Conservation (phyloP, 2,329 filamentous ascomycete genomes). For the Fusarium sp. region DNA sequence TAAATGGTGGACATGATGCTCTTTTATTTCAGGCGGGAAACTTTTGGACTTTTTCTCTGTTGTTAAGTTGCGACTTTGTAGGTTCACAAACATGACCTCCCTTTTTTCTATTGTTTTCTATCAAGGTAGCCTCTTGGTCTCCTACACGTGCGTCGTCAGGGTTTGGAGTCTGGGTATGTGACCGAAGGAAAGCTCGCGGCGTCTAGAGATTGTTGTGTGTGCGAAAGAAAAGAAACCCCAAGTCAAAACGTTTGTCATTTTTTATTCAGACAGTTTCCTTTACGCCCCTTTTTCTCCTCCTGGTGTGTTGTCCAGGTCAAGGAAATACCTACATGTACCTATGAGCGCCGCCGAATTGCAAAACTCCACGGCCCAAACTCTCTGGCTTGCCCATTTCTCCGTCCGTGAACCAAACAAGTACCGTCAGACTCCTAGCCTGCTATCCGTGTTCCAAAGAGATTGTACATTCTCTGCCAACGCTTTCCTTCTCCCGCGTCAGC, state of each 20-base stretch:
- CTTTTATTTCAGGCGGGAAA: slow-evolving; percentile 8
- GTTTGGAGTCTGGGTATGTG: slow-evolving; percentile 42
- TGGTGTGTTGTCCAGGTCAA: neutral
- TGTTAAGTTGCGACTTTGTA: slow-evolving; percentile 11
- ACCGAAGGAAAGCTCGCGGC: slow-evolving; percentile 26
- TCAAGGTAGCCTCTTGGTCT: slow-evolving; percentile 17
- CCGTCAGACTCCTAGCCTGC: slow-evolving; percentile 11
- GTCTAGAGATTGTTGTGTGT: slow-evolving; percentile 26
- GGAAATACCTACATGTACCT: slow-evolving; percentile 4
- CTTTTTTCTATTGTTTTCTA: slow-evolving; percentile 17
- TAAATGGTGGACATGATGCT: slow-evolving; percentile 22
- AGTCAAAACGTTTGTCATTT: slow-evolving; percentile 13
- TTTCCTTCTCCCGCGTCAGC: slow-evolving; percentile 58
- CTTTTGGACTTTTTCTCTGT: slow-evolving; percentile 2
- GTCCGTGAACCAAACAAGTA: neutral
- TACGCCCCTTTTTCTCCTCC: neutral
- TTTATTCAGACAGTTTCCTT: slow-evolving; percentile 10
- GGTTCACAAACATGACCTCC: slow-evolving; percentile 10
- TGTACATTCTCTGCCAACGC: slow-evolving; percentile 73
- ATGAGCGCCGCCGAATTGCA: neutral
- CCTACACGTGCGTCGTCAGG: slow-evolving; percentile 9
- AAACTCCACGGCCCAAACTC: slow-evolving; percentile 1
- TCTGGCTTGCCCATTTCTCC: neutral
- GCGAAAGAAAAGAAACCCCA: neutral
- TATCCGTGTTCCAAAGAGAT: slow-evolving; percentile 74